phyloP scores from a whole-genome alignment of 441 rosid species.

The Biscutella laevigata region DNA sequence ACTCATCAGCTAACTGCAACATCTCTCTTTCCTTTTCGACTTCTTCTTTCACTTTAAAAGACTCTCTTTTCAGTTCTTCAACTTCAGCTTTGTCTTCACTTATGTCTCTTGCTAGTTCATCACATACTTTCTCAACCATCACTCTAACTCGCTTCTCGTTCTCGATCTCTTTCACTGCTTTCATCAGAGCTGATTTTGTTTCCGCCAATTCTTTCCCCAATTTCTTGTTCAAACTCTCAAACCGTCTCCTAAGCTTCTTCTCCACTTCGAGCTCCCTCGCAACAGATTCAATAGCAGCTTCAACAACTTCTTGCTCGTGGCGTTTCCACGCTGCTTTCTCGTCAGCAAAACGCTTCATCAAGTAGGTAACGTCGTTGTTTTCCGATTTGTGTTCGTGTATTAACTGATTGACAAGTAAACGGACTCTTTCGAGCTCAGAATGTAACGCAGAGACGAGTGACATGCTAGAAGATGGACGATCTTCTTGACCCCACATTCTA shows the following conservation, averaged over 20 bases:
- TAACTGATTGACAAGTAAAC: conserved; percentile 74
- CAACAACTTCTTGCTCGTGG: conserved; percentile 77
- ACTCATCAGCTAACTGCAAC: conserved; percentile 62
- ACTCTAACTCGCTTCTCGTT: conserved; percentile 75
- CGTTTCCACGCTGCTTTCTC: conserved; percentile 90
- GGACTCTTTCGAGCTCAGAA: conserved; percentile 93
- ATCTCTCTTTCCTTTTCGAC: conserved; percentile 84
- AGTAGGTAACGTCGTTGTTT: conserved; percentile 58
- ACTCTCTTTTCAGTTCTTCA: conserved; percentile 60
- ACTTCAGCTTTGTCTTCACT: conserved; percentile 60
- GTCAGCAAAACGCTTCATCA: conserved; percentile 86
- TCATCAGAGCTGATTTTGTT: conserved; percentile 55
- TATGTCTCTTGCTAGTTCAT: conserved; percentile 63
- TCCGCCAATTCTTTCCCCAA: conserved; percentile 77
- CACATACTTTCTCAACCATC: conserved; percentile 74
- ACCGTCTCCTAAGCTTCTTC: conserved; percentile 68
- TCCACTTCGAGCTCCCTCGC: conserved; percentile 88
- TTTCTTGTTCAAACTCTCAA: conserved; percentile 92
- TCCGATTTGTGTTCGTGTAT: conserved; percentile 72
- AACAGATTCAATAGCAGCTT: conserved; percentile 84
- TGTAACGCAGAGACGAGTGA: conserved; percentile 90
- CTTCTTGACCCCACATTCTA: conserved; percentile 89
- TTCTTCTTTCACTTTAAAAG: conserved; percentile 52
- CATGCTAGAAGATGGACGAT: conserved; percentile 81
- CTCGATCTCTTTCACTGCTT: conserved; percentile 71